Evolutionary conservation across 805 yeast genomes (phyloP), one percentile per base, ranked within the genome.

Genomic region (Wickerhamiella hasegawae): DNA sequence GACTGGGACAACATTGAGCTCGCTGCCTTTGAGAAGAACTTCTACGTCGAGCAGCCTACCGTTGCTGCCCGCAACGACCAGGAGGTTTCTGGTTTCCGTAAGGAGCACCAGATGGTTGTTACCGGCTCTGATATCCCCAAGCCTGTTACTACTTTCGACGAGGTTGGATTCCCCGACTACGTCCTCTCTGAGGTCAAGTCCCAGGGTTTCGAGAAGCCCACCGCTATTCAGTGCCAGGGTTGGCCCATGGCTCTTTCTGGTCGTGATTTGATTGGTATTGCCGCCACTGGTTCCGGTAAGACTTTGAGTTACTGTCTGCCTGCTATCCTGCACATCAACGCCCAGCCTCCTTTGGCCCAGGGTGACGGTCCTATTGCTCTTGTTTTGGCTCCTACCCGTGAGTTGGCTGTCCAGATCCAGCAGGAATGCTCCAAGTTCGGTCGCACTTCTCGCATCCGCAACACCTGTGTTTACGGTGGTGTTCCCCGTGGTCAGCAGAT

Each of bases 161-260:
- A 90, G 67, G 95, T 95, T 54, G 96, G 96, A 32, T 87, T 90
- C 71, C 98, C 98, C 46, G 80, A 74, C 49, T 85, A 87, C 57
- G 96, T 87, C 31, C 68, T 90, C 54, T 66, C 62, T 40, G 95
- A 87, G 68, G 85, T 90, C 49, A 72, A 79, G 62, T 75, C 75
- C 40, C 84, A 81, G 62, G 97, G 97, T 42, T 90, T 90, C 66
- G 90, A 76, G 38, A 71, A 66, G 45, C 98, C 98, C 51, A 90
- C 98, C 38, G 84, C 83, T 46, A 90, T 90, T 54, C 98, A 90
- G 67, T 83, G 95, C 62, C 98, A 90, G 68, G 98, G 98, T 67
- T 90, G 98, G 98, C 98, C 98, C 45, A 90, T 90, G 98, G 98
- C 98, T 54, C 68, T 85, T 40, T 75, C 87, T 51, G 98, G 98